Base-by-base conservation (phyloP, 805 yeast genomes). In the Suhomyces xylopsoci region DNA sequence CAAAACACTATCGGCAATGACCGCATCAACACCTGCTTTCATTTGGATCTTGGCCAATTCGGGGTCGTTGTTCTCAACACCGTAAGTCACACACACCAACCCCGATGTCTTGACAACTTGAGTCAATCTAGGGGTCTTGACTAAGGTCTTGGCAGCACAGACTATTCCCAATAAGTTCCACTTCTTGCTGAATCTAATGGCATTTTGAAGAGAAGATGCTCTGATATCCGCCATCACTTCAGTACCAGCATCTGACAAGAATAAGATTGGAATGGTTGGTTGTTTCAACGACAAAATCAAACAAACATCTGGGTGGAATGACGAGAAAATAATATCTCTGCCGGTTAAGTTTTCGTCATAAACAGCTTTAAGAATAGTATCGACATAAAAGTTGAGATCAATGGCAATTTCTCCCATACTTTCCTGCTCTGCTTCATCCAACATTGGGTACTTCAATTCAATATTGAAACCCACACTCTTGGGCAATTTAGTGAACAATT, bases 11-110 rank as follows among this genome's bases (percentile, higher is more conserved):
- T 93, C 98, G 3, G 90, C 97, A 70, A 93, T 93, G n/a, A 93
- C 97, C 0, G 99, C 99, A 76, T 93, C 98, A 10, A 93, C 97
- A 7, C 98, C 98, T 3, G 96, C 92, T 57, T 83, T 84, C 86
- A 93, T 86, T 69, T 93, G 97, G 52, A 88, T 74, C 59, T 83
- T 84, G 26, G 96, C 91, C 55, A 84, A 84, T 52, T 82, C 90
- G 0, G 97, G 97, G 34, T 83, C 84, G 62, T 93, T 93, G 67
- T 93, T 93, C 65, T 81, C 78, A 1, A 81, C 79, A 26, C 98
- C 98, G 62, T 93, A 93, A 0, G 97, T 89, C 52, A 93, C 93
- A 69, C 97, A 92, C 10, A 92, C 97, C 57, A 93, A 78, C 0
- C 97, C 97, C 48, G 88, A 82, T 14, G 90, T 84, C 67, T 93